A percentile compares a stretch with the other conserved stretches of the same genome.
These are phyloP conservation scores for Pseudogymnoascus sp. DNA, from an alignment of 2,329 filamentous ascomycete species.

Conservation along the genomic window DNA sequence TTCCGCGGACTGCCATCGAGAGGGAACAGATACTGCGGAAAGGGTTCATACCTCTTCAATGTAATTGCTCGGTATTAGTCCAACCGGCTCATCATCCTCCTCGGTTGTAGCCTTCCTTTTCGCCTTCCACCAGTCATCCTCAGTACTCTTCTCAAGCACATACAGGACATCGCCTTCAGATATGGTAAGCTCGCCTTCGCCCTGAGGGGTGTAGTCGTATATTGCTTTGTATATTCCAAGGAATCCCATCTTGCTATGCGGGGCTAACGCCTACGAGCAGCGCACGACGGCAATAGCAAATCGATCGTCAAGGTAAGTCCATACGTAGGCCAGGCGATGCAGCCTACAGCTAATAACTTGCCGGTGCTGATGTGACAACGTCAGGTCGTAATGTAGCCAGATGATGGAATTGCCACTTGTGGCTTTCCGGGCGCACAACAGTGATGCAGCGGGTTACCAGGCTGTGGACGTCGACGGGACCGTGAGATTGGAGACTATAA, in stretches of 20 bases:
- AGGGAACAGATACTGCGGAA: neutral
- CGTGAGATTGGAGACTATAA: neutral
- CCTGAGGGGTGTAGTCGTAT: slow-evolving; percentile 87
- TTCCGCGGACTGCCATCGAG: slow-evolving; percentile 5
- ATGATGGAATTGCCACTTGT: slow-evolving; percentile 6
- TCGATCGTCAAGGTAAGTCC: neutral
- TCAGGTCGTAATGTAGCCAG: neutral
- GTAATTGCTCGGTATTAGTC: slow-evolving; percentile 80
- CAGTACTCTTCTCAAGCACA: slow-evolving; percentile 61
- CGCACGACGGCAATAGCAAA: slow-evolving; percentile 10
- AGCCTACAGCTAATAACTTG: slow-evolving; percentile 1
- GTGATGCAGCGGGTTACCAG: neutral
- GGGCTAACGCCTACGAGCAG: slow-evolving; percentile 4
- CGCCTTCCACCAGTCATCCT: slow-evolving; percentile 74
- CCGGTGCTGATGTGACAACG: neutral
- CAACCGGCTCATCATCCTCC: slow-evolving; percentile 30
- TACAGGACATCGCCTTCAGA: slow-evolving; percentile 83
- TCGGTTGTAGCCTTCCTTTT: slow-evolving; percentile 35
- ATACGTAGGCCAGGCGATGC: neutral
- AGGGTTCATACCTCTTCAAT: slow-evolving; percentile 69
- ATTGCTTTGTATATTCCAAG: slow-evolving; percentile 82
- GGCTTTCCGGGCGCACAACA: neutral
- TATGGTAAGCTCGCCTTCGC: slow-evolving; percentile 77
- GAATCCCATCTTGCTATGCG: slow-evolving; percentile 64
- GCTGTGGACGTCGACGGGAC: neutral